Evolutionary conservation across 305 asterid genomes (phyloP).

Genomic region (Petunia hybrid): DNA sequence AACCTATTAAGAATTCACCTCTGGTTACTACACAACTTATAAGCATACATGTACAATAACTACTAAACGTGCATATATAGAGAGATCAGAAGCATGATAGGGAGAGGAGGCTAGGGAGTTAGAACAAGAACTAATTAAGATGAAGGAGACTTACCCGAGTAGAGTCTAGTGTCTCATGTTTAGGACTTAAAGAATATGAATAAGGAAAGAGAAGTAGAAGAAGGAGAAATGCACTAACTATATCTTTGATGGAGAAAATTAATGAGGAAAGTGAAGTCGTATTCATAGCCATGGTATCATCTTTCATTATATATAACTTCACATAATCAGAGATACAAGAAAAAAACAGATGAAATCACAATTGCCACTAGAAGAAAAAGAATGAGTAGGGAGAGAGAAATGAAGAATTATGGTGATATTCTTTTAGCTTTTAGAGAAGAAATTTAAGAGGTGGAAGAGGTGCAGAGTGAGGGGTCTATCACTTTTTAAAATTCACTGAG

Average conservation of each 20-base stretch:
- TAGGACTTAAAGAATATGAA: slow-evolving; percentile 38
- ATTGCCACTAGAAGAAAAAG: slow-evolving; percentile 2
- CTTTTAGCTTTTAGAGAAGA: neutral
- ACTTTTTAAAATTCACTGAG: neutral
- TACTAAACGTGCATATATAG: neutral
- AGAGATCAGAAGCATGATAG: neutral
- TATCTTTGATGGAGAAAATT: slow-evolving; percentile 30
- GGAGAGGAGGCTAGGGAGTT: neutral
- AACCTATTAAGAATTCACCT: no score
- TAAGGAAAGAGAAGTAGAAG: slow-evolving; percentile 42
- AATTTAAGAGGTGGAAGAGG: slow-evolving; percentile 29
- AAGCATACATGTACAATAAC: neutral
- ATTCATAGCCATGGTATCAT: slow-evolving; percentile 61
- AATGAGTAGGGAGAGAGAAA: slow-evolving; percentile 1
- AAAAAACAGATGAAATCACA: neutral
- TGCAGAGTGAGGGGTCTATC: slow-evolving; percentile 23
- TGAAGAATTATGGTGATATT: neutral
- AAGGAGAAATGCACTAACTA: slow-evolving; percentile 39
- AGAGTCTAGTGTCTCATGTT: slow-evolving; percentile 39
- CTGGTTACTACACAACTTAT: neutral
- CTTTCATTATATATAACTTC: slow-evolving; percentile 30
- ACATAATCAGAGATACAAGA: slow-evolving; percentile 11
- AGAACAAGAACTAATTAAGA: neutral
- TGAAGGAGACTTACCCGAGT: slow-evolving; percentile 26
- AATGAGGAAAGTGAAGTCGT: slow-evolving; percentile 44